These are phyloP conservation scores for Diplodia corticola DNA, from an alignment of 2,329 filamentous ascomycete species.

Conservation along the genomic window DNA sequence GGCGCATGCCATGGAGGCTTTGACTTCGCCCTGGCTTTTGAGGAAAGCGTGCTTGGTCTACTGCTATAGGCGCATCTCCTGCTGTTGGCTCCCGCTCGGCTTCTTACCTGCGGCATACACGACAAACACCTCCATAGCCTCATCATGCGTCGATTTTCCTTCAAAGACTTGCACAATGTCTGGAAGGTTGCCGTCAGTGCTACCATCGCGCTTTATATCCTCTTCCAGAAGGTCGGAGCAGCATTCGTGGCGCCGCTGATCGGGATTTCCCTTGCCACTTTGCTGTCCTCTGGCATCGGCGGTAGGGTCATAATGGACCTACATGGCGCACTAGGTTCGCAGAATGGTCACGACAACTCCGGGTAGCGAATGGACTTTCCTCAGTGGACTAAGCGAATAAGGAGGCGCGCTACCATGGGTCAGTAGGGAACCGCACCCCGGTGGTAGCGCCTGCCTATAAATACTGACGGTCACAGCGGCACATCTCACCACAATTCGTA, in stretches of 20 bases:
- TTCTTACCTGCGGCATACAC: constrained; percentile 31
- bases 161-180: constrained; percentile 29
- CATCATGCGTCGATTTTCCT: constrained; percentile 23
- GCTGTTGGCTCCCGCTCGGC: constrained; percentile 31
- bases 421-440: too few relatives aligned
- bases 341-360: constrained; percentile 30
- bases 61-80: constrained; percentile 31
- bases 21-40: constrained; percentile 34
- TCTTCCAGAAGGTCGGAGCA: constrained; percentile 31
- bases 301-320: constrained; percentile 28
- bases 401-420: too few relatives aligned
- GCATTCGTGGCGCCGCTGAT: constrained; percentile 32
- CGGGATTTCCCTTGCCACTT: constrained; percentile 24
- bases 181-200: constrained; percentile 29
- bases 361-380: constrained; percentile 27
- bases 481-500: too few relatives aligned
- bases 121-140: constrained; percentile 28
- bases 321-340: too few relatives aligned
- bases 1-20: constrained; percentile 32
- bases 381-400: too few relatives aligned
- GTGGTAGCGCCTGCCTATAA: too few relatives aligned
- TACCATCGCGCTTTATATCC: constrained; percentile 29
- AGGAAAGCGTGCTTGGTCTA: constrained; percentile 32
- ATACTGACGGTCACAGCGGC: too few relatives aligned
- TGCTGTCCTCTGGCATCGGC: constrained; percentile 25